Evolutionary conservation across 768 basidiomycete genomes (phyloP).

Genomic region (Mycena haematopus): DNA sequence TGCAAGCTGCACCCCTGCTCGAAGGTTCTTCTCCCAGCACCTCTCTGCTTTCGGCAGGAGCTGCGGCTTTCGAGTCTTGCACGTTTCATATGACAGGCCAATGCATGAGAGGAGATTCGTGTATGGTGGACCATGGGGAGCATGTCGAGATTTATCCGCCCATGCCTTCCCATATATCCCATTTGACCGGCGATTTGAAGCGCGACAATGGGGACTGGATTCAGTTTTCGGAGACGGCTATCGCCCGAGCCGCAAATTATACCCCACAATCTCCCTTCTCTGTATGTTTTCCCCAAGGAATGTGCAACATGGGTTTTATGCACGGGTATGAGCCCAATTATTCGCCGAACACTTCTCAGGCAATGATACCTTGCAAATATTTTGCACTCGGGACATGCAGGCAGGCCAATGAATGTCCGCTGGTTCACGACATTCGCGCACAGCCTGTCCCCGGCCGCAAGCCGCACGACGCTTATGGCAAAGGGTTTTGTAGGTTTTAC

Average conservation of each 20-base stretch:
- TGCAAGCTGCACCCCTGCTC: not conserved
- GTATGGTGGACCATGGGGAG: constrained; percentile 13
- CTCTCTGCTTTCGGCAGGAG: not conserved
- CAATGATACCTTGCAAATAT: constrained; percentile 14
- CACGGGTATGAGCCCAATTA: not conserved
- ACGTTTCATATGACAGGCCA: constrained; percentile 14
- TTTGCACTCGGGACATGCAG: constrained; percentile 15
- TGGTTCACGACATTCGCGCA: constrained; percentile 15
- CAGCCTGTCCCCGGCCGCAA: not conserved
- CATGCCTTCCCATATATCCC: constrained; percentile 18
- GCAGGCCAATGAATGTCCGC: constrained; percentile 1
- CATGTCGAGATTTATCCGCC: constrained; percentile 13
- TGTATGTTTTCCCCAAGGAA: not conserved
- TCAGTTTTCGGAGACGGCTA: constrained; percentile 16
- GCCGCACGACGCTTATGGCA: not conserved
- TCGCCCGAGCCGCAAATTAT: constrained; percentile 7
- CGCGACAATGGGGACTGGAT: constrained; percentile 14
- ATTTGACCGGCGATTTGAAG: not conserved
- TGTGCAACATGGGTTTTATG: not conserved
- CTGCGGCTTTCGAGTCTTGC: constrained; percentile 21
- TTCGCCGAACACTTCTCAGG: not conserved
- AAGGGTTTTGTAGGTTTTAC: constrained; percentile 1
- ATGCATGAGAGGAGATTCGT: constrained; percentile 22
- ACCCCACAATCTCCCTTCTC: not conserved
- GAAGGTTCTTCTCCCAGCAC: not conserved